Base-by-base conservation (phyloP, 148 eudicot species). In the Spergularia marina region DNA sequence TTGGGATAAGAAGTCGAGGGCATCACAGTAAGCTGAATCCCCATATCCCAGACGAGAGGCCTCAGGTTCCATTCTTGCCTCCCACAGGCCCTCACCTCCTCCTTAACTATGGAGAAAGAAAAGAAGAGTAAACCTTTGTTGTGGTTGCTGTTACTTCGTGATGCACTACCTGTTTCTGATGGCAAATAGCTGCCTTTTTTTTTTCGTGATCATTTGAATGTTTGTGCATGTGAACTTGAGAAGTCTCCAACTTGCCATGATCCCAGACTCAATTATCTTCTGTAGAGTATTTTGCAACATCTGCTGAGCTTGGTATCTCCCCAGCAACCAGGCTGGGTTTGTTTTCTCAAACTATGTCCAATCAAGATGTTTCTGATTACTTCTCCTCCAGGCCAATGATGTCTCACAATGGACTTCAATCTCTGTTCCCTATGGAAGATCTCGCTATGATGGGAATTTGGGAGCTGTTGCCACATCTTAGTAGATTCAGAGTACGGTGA, bases 391-490 rank as follows among this genome's bases (percentile, higher is more conserved):
- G 99, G 81, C 81, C 77, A 53, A 74, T 80, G 90, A 95, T 92
- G 99, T 78, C 88, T 53, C 84, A 82, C 62, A 93, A 90, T 74
- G 96, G 97, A 49, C 83, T 95, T 44, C 80, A 76, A 69, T 86
- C 97, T 74, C 71, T 90, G 66, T 95, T 92, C 71, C 97, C 94
- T 21, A 92, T 95, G 80, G 99, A 95, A 74, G 97, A 95, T 82
- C 88, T 95, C 77, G 82, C 99, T 47, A 94, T 95, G 8, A 95
- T 95, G 99, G 99, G 99, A 57, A 87, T 92, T 53, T 92, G 94
- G 98, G 98, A 95, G 84, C 74, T 95, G 79, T 75, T 95, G 82
- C 97, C 97, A 4, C 96, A 95, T 86, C 87, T 94, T 72, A 81
- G 83, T 57, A 87, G 76, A 74, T 85, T 94, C 63, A 84, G 93